Evolutionary conservation across 768 basidiomycete genomes (phyloP).

Genomic region (Pseudohyphozyma bogoriensis): DNA sequence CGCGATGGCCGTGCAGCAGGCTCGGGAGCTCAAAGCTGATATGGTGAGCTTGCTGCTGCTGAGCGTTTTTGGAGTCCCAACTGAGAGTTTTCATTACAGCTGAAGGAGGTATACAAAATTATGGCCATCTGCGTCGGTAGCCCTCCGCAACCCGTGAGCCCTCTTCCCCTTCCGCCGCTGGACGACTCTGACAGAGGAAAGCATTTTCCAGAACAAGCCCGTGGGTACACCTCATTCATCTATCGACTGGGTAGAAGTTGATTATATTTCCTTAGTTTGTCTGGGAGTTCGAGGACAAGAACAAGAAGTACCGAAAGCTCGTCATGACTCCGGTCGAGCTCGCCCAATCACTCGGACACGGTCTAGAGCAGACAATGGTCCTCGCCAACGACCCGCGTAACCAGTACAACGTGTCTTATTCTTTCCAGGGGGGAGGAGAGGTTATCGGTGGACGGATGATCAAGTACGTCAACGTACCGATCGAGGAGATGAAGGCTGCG

Average conservation of each 20-base stretch:
- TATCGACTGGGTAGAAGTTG: no score
- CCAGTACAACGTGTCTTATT: conserved; percentile 64
- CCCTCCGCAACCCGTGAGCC: conserved; percentile 63
- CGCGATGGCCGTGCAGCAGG: conserved; percentile 35
- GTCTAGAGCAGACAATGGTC: conserved; percentile 44
- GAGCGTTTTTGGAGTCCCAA: no score
- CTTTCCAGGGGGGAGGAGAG: conserved; percentile 85
- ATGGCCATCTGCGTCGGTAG: conserved; percentile 79
- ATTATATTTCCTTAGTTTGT: no score
- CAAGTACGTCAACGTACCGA: conserved; percentile 45
- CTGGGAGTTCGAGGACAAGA: conserved; percentile 85
- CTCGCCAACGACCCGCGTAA: conserved; percentile 93
- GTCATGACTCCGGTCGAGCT: conserved; percentile 72
- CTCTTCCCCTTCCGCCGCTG: no score
- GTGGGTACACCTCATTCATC: no score
- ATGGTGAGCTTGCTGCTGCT: no score
- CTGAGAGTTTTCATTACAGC: no score
- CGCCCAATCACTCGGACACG: no score
- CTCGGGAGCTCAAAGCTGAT: conserved; percentile 77
- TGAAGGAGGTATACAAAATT: conserved; percentile 72
- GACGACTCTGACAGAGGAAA: no score
- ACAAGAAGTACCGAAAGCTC: conserved; percentile 49
- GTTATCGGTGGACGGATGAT: conserved; percentile 78
- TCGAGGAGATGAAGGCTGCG: conserved; percentile 55
- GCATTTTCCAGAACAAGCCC: no score